Evolutionary conservation across 1,139 yeast species (phyloP).

Genomic region (Wickerhamomyces sp.): DNA sequence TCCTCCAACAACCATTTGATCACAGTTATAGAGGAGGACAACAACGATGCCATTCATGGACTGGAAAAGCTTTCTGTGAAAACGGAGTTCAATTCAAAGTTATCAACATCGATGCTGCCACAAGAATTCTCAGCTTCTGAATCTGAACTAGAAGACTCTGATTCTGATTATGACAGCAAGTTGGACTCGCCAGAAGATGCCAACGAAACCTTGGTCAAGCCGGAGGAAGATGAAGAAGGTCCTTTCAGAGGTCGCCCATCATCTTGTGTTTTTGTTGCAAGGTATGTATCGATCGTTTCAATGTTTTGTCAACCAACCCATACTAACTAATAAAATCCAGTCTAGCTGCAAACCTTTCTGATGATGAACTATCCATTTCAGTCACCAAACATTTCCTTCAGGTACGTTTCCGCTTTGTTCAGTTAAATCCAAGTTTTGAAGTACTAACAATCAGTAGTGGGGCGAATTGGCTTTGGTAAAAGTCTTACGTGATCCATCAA

Average conservation of each 20-base stretch:
- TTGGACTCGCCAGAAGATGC: constrained; percentile 19
- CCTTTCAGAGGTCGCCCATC: constrained; percentile 54
- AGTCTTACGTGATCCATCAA: constrained; percentile 74
- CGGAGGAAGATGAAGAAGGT: constrained; percentile 7
- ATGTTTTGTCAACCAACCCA: background rate
- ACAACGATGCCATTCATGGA: constrained; percentile 5
- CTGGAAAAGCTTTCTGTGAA: constrained; percentile 3
- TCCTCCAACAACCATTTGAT: constrained; percentile 12
- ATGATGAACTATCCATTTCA: constrained; percentile 64
- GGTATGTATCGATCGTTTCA: constrained; percentile 11
- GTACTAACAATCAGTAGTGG: constrained; percentile 41
- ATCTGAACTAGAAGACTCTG: constrained; percentile 12
- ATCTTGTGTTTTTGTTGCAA: constrained; percentile 85
- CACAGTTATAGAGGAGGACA: constrained; percentile 12
- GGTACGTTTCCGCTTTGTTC: constrained; percentile 13
- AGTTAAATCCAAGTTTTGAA: background rate
- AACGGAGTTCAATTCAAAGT: constrained; percentile 7
- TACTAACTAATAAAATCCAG: constrained; percentile 26
- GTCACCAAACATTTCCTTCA: constrained; percentile 56
- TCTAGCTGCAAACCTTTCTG: constrained; percentile 55
- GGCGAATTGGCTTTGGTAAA: constrained; percentile 73
- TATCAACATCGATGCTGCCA: constrained; percentile 8
- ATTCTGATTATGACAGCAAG: constrained; percentile 20
- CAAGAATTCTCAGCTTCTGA: constrained; percentile 19
- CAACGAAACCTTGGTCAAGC: constrained; percentile 13